A percentile compares a stretch with the other conserved stretches of the same genome.
These are phyloP conservation scores for Bacterosira constricta DNA, from an alignment of 108 stramenopile genomes.

Conservation along the genomic window DNA sequence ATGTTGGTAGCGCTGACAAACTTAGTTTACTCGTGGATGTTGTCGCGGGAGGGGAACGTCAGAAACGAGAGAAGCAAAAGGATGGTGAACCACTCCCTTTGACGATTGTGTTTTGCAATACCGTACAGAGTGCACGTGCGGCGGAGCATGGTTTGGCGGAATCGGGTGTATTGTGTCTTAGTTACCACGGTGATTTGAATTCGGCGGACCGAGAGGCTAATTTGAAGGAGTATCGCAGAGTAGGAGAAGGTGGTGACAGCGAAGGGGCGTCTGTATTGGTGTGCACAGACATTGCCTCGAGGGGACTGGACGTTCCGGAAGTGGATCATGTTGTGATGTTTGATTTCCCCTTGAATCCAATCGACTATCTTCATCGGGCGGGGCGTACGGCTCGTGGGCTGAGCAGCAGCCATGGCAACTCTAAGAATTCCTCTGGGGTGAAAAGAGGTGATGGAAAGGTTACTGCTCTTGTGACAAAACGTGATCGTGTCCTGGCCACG, in stretches of 20 bases:
- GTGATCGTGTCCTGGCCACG: conserved; percentile 83
- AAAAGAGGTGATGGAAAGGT: conserved; percentile 70
- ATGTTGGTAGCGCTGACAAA: conserved; percentile 92
- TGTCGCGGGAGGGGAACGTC: conserved; percentile 44
- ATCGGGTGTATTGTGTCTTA: conserved; percentile 62
- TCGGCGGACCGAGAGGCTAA: conserved; percentile 66
- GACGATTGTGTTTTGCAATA: conserved; percentile 96
- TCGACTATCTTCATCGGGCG: conserved; percentile 92
- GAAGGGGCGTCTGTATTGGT: conserved; percentile 73
- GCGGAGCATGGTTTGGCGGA: conserved; percentile 92
- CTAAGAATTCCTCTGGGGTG: conserved; percentile 1
- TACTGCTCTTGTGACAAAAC: conserved; percentile 85
- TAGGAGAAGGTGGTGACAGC: conserved; percentile 27
- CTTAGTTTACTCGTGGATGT: conserved; percentile 80
- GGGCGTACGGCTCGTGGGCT: conserved; percentile 89
- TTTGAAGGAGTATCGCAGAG: conserved; percentile 62
- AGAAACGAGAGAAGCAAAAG: conserved; percentile 23
- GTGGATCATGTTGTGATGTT: conserved; percentile 94
- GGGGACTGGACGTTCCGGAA: conserved; percentile 90
- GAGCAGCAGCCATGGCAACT: conserved; percentile 1
- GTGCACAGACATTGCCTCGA: conserved; percentile 95
- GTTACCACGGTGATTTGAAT: conserved; percentile 93
- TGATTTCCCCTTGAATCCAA: conserved; percentile 94
- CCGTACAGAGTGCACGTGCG: conserved; percentile 86
- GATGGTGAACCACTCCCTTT: conserved; percentile 24